Evolutionary conservation across 345 rosid genomes (phyloP), one percentile per base, ranked within the genome.

Genomic region (Psidium guajava): DNA sequence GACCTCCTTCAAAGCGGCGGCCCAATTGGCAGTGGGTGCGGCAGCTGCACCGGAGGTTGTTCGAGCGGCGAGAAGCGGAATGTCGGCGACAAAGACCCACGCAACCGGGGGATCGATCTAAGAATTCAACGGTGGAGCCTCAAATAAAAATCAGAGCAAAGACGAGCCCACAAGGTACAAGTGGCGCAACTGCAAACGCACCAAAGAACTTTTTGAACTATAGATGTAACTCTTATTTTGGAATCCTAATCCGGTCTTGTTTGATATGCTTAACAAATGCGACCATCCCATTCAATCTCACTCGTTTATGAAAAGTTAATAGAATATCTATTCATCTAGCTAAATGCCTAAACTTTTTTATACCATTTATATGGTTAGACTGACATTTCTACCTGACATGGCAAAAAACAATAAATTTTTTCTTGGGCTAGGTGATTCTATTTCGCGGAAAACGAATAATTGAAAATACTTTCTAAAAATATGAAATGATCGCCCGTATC

Each of bases 321-420:
- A 6, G 0, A 61, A 61, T 8, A 20, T 14, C 1, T 0, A 59
- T 27, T 59, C 40, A 27, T 27, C 28, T 0, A 13, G 0, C 20
- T 0, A 14, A 0, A 6, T 0, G 1, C 21, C 27, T 61, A 61
- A 61, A 0, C 73, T 58, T 58, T 58, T 22, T 25, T 3, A 36
- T 2, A 3, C n/a, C 28, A 25, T 0, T 0, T 27, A 0, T 0
- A 40, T 27, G 20, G 5, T 6, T 27, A 27, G 4, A 27, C 40
- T 11, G 14, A 5, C 69, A 58, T 58, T 18, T 58, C 64, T 14
- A 0, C 16, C 1, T 5, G 3, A 58, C 3, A 12, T 4, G 15
- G 28, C n/a, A 25, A 25, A 25, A 25, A 36, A 36, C 14, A 11
- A 1, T 59, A 8, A 1, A 36, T 27, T 27, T 28, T 59, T 27